Evolutionary conservation across 495 filamentous ascomycete species (phyloP).

Genomic region (Pseudoneurospora amorphoporcata): DNA sequence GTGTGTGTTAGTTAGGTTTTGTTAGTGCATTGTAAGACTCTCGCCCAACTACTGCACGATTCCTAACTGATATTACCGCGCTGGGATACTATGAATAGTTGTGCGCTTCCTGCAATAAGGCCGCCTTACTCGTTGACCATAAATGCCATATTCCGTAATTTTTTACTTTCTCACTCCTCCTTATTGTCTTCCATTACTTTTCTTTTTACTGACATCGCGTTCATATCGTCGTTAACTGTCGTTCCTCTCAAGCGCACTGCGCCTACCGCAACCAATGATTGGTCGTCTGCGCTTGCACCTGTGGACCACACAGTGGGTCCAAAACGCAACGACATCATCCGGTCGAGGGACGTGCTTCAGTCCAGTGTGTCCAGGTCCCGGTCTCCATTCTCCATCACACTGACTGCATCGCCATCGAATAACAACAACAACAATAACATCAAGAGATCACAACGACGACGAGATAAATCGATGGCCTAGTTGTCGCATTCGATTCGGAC

Average conservation of each 20-base stretch:
- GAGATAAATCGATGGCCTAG: neutral
- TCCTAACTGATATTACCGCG: neutral
- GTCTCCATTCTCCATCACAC: neutral
- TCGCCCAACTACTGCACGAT: fast-evolving
- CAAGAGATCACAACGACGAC: neutral
- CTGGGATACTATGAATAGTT: too few relatives aligned
- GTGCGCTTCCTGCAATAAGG: too few relatives aligned
- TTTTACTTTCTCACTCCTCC: too few relatives aligned
- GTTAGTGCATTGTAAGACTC: neutral
- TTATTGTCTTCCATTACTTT: neutral
- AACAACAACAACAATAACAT: neutral
- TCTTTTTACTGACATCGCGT: neutral
- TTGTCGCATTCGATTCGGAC: neutral
- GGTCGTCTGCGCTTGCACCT: neutral
- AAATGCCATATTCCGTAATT: too few relatives aligned
- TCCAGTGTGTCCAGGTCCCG: neutral
- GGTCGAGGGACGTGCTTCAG: neutral
- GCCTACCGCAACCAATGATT: neutral
- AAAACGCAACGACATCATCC: neutral
- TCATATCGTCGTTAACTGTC: neutral
- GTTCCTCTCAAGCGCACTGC: neutral
- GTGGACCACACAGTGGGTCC: neutral
- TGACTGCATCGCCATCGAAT: neutral
- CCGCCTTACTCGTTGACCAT: too few relatives aligned
- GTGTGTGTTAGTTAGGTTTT: neutral